Percentiles rank a stretch among this genome's conserved stretches.
Evolutionary conservation across 129 eudicot genomes (phyloP).

Genomic region (Escallonia rubra): DNA sequence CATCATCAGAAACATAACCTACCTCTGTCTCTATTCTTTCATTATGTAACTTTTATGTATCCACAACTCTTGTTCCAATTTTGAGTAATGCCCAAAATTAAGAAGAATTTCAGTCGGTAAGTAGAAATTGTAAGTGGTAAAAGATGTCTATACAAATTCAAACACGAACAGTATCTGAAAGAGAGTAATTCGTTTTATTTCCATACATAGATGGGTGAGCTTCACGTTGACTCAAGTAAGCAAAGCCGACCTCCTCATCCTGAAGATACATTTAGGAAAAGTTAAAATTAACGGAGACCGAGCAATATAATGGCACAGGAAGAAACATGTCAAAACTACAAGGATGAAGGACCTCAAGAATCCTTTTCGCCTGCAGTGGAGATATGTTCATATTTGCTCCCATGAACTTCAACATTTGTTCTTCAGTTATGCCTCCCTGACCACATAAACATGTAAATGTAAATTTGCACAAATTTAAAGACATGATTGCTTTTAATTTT

Average conservation of each 20-base stretch:
- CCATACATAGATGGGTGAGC: slow-evolving; percentile 93
- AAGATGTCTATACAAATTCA: neutral
- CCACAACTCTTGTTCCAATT: too few species aligned
- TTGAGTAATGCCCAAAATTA: too few species aligned
- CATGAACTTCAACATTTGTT: slow-evolving; percentile 96
- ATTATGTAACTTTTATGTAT: too few species aligned
- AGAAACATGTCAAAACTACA: slow-evolving; percentile 9
- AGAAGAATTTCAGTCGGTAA: too few species aligned
- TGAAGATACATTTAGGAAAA: slow-evolving; percentile 21
- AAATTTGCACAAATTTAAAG: slow-evolving; percentile 5
- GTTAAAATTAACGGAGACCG: slow-evolving; percentile 3
- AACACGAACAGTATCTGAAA: neutral
- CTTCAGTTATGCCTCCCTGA: slow-evolving; percentile 98
- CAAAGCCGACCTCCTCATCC: slow-evolving; percentile 92
- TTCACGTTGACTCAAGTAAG: slow-evolving; percentile 91
- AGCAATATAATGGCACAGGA: slow-evolving; percentile 6
- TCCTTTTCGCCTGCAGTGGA: slow-evolving; percentile 77
- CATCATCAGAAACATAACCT: too few species aligned
- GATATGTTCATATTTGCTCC: slow-evolving; percentile 81
- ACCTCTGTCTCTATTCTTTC: too few species aligned
- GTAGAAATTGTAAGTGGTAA: neutral
- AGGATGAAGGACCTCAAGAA: slow-evolving; percentile 71
- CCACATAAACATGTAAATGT: slow-evolving; percentile 1
- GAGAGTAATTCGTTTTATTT: slow-evolving; percentile 14
- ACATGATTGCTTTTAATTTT: neutral